Evolutionary conservation across 805 yeast species (phyloP).

Genomic region (Ogataea siamensis): DNA sequence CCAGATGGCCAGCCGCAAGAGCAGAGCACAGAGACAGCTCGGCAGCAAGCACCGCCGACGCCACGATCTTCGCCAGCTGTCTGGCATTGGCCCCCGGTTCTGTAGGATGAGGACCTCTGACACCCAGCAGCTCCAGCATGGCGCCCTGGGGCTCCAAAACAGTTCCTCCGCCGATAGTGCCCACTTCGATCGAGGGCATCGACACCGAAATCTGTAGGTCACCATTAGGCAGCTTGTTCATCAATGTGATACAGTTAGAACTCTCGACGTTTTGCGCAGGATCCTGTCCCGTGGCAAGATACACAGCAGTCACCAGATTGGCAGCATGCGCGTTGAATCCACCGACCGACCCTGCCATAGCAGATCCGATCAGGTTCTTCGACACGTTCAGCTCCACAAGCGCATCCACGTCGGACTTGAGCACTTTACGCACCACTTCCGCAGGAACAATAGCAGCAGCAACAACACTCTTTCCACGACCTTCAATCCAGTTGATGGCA

Average conservation of each 20-base stretch:
- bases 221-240: slow-evolving; percentile 74
- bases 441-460: slow-evolving; percentile 92
- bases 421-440: slow-evolving; percentile 72
- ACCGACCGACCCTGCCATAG: slow-evolving; percentile 98
- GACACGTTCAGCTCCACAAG: slow-evolving; percentile 84
- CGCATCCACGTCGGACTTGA: slow-evolving; percentile 90
- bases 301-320: slow-evolving; percentile 91
- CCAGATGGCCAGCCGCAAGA: slow-evolving; percentile 97
- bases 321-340: slow-evolving; percentile 99
- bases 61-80: slow-evolving; percentile 88
- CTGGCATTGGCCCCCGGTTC: slow-evolving; percentile 94
- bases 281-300: slow-evolving; percentile 95
- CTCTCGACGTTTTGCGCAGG: slow-evolving; percentile 99
- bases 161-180: slow-evolving; percentile 99
- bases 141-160: slow-evolving; percentile 96
- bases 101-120: slow-evolving; percentile 92
- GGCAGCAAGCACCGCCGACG: slow-evolving; percentile 93
- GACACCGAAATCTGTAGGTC: slow-evolving; percentile 91
- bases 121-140: slow-evolving; percentile 91
- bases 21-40: slow-evolving; percentile 95
- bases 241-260: slow-evolving; percentile 94
- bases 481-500: slow-evolving; percentile 98
- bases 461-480: slow-evolving; percentile 96
- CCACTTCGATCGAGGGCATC: slow-evolving; percentile 98
- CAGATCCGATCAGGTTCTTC: slow-evolving; percentile 93